Evolutionary conservation across 2,329 filamentous ascomycete species (phyloP).

Genomic region (Fusarium zealandicum): DNA sequence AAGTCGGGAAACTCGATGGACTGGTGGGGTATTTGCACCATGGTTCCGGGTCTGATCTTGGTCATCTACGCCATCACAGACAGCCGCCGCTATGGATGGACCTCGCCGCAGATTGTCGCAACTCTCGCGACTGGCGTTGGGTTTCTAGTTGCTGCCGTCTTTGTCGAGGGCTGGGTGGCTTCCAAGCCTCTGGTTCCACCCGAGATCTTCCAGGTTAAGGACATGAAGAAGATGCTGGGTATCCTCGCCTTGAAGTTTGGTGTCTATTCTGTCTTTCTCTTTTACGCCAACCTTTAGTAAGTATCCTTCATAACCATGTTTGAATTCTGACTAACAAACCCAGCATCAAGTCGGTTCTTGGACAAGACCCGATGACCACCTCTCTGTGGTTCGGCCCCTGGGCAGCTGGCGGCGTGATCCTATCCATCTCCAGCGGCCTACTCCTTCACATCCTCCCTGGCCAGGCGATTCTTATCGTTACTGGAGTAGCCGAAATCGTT

Average conservation of each 20-base stretch:
- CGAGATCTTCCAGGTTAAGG: conserved; percentile 67
- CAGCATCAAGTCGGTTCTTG: conserved; percentile 60
- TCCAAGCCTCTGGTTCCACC: conserved; percentile 67
- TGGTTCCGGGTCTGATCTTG: conserved; percentile 66
- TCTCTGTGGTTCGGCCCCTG: conserved; percentile 66
- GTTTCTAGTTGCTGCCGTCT: conserved; percentile 61
- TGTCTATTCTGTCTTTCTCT: conserved; percentile 66
- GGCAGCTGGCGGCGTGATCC: conserved; percentile 63
- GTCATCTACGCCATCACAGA: conserved; percentile 74
- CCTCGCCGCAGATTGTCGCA: conserved; percentile 68
- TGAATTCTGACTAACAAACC: conserved; percentile 9
- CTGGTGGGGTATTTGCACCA: conserved; percentile 63
- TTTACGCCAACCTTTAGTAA: conserved; percentile 70
- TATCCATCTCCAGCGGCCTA: conserved; percentile 60
- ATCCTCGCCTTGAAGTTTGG: conserved; percentile 58
- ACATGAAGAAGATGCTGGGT: conserved; percentile 63
- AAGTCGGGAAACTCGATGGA: conserved; percentile 59
- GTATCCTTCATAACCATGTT: conserved; percentile 30
- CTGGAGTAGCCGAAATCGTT: conserved; percentile 58
- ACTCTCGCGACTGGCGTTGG: conserved; percentile 64
- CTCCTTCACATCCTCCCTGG: conserved; percentile 63
- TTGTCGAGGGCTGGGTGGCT: conserved; percentile 70
- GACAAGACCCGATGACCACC: conserved; percentile 58
- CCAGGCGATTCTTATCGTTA: conserved; percentile 58
- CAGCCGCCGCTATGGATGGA: conserved; percentile 68